Evolutionary conservation across 2,329 filamentous ascomycete species (phyloP), one percentile per base, ranked within the genome.

Genomic region (Mycosphaerella sp.): DNA sequence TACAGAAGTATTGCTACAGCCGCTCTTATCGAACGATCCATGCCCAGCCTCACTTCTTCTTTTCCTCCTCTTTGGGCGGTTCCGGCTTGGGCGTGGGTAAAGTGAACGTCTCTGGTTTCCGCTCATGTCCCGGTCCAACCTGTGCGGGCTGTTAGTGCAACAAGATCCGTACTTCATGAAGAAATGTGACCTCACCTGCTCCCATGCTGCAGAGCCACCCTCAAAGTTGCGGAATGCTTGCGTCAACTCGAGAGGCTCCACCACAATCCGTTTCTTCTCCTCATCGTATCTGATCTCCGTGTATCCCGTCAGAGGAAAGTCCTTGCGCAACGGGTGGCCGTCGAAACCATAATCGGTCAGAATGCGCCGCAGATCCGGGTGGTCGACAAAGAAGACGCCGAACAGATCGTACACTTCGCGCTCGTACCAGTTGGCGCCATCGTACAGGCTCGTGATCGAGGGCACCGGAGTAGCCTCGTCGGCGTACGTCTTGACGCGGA

Each of bases 321-420:
- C 93, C 78, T 98, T 98, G 69, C 95, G 83, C 70, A 98, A 77
- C 41, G 93, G 93, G 76, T 98, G 93, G 50, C 93, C 93, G 72
- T 98, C 95, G 69, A 98, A 98, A 50, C 93, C 93, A 73, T 98
- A 98, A 73, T 98, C 93, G 62, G 93, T 98, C 92, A 98, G 95
- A 76, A 98, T 97, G 64, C 93, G 84, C 72, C 93, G 84, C 65
- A 98, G 79, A 76, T 98, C 95, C 39, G 93, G 93, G 77, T 98
- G 93, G 59, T 86, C 89, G 51, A 86, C 80, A 75, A 98, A 98
- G 80, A 97, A 96, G 63, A 98, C 90, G 60, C 93, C 93, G 69
- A 95, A 98, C 67, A 98, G 74, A 73, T 98, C 93, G 75, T 97
- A 97, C 23, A 95, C 90, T 75, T 98, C 93, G 63, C 93, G 83